phyloP scores from a whole-genome alignment of 192 early-diverging fungal species.

The Rhizoclosmatium globosum region DNA sequence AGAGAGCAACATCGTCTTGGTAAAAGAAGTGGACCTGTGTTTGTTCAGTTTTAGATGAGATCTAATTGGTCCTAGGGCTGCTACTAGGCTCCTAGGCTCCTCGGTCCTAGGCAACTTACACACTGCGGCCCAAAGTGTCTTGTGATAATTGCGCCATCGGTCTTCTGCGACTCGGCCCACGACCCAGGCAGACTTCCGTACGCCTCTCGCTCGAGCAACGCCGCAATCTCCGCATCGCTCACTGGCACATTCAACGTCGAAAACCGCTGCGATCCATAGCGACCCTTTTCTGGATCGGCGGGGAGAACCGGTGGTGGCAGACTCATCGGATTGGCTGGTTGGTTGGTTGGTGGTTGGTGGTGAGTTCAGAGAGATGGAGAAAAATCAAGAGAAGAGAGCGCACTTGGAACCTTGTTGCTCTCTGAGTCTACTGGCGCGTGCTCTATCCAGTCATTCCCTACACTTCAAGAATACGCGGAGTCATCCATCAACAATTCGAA shows the following conservation, averaged over 20 bases:
- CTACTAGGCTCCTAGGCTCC: not conserved
- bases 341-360: too few relatives aligned
- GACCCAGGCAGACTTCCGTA: not conserved
- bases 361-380: too few relatives aligned
- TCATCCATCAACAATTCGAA: too few relatives aligned
- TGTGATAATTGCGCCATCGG: constrained; percentile 21
- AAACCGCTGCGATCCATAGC: too few relatives aligned
- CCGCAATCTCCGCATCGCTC: not conserved
- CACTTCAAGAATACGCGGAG: too few relatives aligned
- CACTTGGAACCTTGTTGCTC: too few relatives aligned
- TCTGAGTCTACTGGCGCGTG: too few relatives aligned
- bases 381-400: too few relatives aligned
- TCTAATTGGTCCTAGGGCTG: not conserved
- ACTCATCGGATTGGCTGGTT: too few relatives aligned
- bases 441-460: too few relatives aligned
- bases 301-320: too few relatives aligned
- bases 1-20: constrained; percentile 26
- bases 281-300: too few relatives aligned
- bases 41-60: not conserved
- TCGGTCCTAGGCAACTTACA: not conserved
- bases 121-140: not conserved
- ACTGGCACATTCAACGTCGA: not conserved
- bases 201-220: not conserved
- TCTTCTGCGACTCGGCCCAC: not conserved
- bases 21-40: constrained; percentile 34